Evolutionary conservation across 2,329 filamentous ascomycete genomes (phyloP).

Genomic region (Lecanosticta acicola): DNA sequence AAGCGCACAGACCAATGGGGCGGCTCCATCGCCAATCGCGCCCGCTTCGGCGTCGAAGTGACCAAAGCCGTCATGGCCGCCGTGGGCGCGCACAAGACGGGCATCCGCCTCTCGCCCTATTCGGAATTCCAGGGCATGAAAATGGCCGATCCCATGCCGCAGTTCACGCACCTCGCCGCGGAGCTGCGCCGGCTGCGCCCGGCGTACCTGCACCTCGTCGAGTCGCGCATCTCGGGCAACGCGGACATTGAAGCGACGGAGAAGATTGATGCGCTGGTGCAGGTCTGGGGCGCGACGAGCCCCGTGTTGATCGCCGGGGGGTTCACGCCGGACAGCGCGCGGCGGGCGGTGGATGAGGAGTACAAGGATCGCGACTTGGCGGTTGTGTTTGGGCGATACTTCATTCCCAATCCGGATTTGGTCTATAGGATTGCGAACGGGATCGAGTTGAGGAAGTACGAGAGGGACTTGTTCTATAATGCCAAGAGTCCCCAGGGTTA

Average conservation of each 20-base stretch:
- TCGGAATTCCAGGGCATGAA: constrained; percentile 56
- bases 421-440: constrained; percentile 41
- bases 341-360: constrained; percentile 21
- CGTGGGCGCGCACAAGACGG: constrained; percentile 41
- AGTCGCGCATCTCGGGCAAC: constrained; percentile 49
- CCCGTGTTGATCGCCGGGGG: constrained; percentile 47
- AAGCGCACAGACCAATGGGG: constrained; percentile 48
- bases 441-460: constrained; percentile 39
- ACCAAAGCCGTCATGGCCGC: constrained; percentile 41
- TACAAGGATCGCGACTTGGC: constrained; percentile 39
- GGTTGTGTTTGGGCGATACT: constrained; percentile 45
- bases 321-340: constrained; percentile 36
- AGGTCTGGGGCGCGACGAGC: constrained; percentile 40
- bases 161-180: constrained; percentile 51
- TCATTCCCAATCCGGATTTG: constrained; percentile 46
- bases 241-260: constrained; percentile 32
- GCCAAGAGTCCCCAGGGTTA: constrained; percentile 36
- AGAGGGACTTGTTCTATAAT: constrained; percentile 43
- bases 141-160: constrained; percentile 56
- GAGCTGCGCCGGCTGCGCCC: constrained; percentile 48
- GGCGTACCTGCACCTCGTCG: constrained; percentile 57
- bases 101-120: constrained; percentile 57
- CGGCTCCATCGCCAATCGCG: constrained; percentile 48
- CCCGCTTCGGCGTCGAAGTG: constrained; percentile 53
- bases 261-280: constrained; percentile 41